These are phyloP conservation scores for Corniculantispora saksenae DNA, from an alignment of 2,329 filamentous ascomycete species.

Conservation along the genomic window DNA sequence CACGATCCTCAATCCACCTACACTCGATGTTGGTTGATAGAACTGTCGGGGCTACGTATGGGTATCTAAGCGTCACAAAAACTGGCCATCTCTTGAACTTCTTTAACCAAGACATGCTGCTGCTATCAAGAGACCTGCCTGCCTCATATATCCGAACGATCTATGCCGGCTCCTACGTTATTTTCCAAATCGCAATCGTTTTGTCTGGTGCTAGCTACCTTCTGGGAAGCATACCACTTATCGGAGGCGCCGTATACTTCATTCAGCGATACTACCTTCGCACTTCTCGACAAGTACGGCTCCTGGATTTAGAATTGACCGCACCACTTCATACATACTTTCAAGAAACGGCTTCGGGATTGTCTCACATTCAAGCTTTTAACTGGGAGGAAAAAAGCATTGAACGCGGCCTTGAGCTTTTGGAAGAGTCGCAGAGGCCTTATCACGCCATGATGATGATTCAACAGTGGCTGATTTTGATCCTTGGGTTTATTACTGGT, in stretches of 20 bases:
- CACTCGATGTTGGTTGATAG: neutral
- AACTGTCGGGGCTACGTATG: neutral
- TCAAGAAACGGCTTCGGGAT: neutral
- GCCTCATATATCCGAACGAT: neutral
- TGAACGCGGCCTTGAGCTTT: neutral
- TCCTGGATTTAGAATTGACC: neutral
- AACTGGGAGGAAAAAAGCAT: neutral
- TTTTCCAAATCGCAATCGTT: neutral
- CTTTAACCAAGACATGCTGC: neutral
- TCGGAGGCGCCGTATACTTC: neutral
- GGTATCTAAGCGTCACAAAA: neutral
- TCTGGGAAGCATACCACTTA: neutral
- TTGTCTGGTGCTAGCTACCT: neutral
- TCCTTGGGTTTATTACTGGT: neutral
- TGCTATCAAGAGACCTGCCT: neutral
- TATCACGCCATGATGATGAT: neutral
- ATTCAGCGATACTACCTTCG: neutral
- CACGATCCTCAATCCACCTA: neutral
- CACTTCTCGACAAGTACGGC: neutral
- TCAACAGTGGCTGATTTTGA: neutral
- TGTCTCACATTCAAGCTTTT: neutral
- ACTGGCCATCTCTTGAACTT: neutral
- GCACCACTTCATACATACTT: neutral
- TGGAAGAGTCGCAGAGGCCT: neutral
- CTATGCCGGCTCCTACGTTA: neutral